Base-by-base conservation (phyloP, 2,329 filamentous ascomycete genomes). In the Drechslerella dactyloides region DNA sequence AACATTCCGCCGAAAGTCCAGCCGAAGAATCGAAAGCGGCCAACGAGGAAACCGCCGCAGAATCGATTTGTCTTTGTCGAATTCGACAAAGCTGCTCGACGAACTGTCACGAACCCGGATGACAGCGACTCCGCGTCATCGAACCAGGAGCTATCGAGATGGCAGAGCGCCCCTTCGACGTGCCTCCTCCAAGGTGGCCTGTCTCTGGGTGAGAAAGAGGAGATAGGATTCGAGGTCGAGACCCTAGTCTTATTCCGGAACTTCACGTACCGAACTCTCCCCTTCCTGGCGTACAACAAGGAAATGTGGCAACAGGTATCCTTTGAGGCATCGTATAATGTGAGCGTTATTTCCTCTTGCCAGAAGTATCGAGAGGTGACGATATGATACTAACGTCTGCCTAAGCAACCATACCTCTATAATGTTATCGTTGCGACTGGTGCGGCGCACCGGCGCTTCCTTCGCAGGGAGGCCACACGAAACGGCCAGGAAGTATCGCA, bases 31-130 rank as follows among this genome's bases (percentile, higher is more conserved):
- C 66, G 66, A n/a, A 70, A 70, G 48, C 55, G 54, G 57, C 66
- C 66, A 1, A 55, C 52, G 23, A 59, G 66, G 23, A 70, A 70
- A 44, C 54, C 59, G 1, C 59, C 48, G 15, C 54, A 54, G 23
- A 70, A 64, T 52, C 59, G 66, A 7, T 70, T 70, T 21, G 66
- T 70, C n/a, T 70, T 70, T 33, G 64, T 70, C 35, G 66, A 70
- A 40, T 70, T 70, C 56, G 60, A 53, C 8, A 58, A 57, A 15
- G 15, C n/a, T 52, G 10, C 13, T 17, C 50, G 13, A 10, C 17
- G 40, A 23, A 19, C 37, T 8, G 30, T 17, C 19, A 8, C 11
- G 19, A 19, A 48, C 11, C 19, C 19, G 10, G 51, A 46, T 2
- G 27, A 21, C 27, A 44, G 51, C 52, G 42, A 53, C 50, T 37